Conservation (phyloP, 495 filamentous ascomycete genomes). For the Trichoderma orchidacearum region DNA sequence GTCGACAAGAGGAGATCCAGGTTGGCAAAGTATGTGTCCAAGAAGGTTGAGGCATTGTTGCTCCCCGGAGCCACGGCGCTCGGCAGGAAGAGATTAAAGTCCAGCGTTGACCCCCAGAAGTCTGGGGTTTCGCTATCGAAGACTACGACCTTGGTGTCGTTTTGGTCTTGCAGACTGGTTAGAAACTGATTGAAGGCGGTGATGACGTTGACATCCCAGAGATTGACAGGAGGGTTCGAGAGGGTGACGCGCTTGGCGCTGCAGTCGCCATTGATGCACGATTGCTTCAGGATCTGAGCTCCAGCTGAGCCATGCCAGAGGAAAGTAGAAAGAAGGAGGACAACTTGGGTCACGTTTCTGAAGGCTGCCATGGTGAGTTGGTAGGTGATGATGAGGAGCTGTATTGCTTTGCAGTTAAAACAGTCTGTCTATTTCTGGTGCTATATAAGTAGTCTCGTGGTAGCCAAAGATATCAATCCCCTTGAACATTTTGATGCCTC, state of each 20-base stretch:
- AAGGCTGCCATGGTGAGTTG: background rate
- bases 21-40: background rate
- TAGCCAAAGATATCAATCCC: too few relatives aligned
- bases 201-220: background rate
- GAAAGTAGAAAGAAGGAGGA: background rate
- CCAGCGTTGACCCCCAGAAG: background rate
- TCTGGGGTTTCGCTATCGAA: background rate
- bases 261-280: background rate
- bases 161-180: background rate
- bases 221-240: background rate
- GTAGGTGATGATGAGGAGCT: background rate
- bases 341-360: background rate
- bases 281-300: background rate
- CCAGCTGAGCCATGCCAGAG: too few relatives aligned
- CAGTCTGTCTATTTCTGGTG: background rate
- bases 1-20: background rate
- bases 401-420: background rate
- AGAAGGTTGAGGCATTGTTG: background rate
- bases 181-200: background rate
- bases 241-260: background rate
- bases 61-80: background rate
- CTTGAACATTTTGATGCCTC: too few relatives aligned
- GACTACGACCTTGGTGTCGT: background rate
- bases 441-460: too few relatives aligned
- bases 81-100: background rate